phyloP scores from a whole-genome alignment of 1,284 basidiomycete species.

The Mycena sp. region DNA sequence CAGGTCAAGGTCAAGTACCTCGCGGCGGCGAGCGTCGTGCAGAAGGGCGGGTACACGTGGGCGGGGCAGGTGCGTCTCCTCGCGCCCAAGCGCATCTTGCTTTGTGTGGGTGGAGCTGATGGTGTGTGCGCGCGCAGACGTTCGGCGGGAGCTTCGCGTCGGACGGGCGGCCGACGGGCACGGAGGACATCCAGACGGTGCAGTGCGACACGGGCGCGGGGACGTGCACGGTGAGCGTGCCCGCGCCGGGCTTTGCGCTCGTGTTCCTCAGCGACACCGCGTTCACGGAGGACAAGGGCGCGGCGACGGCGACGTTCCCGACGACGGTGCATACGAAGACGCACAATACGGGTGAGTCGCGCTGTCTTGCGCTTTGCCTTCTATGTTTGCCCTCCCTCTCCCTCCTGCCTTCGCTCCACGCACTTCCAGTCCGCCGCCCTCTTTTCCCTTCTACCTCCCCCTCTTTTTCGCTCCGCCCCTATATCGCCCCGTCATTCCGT shows the following conservation, averaged over 20 bases:
- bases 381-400: too few species aligned
- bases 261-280: conserved; percentile 60
- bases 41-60: conserved; percentile 80
- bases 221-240: conserved; percentile 67
- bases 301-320: conserved; percentile 58
- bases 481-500: too few species aligned
- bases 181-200: conserved; percentile 59
- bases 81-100: neutral
- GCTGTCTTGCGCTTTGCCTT: too few species aligned
- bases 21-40: conserved; percentile 59
- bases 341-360: conserved; percentile 57
- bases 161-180: conserved; percentile 69
- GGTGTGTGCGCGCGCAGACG: conserved; percentile 53
- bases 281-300: conserved; percentile 18
- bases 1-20: conserved; percentile 45
- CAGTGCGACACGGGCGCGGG: conserved; percentile 55
- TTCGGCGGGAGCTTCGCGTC: conserved; percentile 70
- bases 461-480: too few species aligned
- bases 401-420: too few species aligned
- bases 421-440: too few species aligned
- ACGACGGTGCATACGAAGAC: conserved; percentile 62
- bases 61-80: conserved; percentile 58
- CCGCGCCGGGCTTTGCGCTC: conserved; percentile 75
- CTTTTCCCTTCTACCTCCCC: too few species aligned
- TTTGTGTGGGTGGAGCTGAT: neutral